Evolutionary conservation across 83 land plant species (phyloP).

Genomic region (Larix sibirica): DNA sequence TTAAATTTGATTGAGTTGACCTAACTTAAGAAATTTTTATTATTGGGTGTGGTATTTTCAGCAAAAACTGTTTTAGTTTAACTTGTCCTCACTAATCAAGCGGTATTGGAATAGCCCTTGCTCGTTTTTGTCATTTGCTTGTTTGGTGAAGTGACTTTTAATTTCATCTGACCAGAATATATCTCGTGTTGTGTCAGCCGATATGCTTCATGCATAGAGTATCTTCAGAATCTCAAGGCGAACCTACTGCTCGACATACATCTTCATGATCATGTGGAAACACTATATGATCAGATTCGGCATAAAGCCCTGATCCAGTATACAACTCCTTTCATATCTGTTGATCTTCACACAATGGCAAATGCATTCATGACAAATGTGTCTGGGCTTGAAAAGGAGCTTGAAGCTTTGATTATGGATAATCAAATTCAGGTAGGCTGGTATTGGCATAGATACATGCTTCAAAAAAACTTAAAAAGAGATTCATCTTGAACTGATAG

Average conservation of each 20-base stretch:
- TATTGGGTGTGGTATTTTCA: too few relatives aligned
- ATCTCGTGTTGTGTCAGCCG: constrained; percentile 49
- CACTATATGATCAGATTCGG: constrained; percentile 82
- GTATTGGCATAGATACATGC: neutral
- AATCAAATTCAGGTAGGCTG: constrained; percentile 85
- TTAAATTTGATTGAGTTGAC: too few relatives aligned
- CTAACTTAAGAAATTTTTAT: too few relatives aligned
- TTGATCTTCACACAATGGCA: constrained; percentile 94
- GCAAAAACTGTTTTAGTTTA: too few relatives aligned
- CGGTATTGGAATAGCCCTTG: too few relatives aligned
- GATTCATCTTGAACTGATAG: neutral
- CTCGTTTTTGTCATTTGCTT: neutral
- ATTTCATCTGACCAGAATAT: neutral
- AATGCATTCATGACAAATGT: constrained; percentile 91
- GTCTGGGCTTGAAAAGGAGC: constrained; percentile 88
- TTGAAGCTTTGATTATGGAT: constrained; percentile 91
- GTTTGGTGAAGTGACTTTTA: neutral
- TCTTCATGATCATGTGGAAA: constrained; percentile 91
- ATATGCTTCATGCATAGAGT: constrained; percentile 93
- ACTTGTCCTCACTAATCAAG: too few relatives aligned
- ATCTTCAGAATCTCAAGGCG: constrained; percentile 86
- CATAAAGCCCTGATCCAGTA: constrained; percentile 98
- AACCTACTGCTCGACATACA: constrained; percentile 91
- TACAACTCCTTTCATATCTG: constrained; percentile 94
- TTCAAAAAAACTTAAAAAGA: too few relatives aligned